These are phyloP conservation scores for Penicillium sp. DNA, from an alignment of 2,329 filamentous ascomycete genomes.

Conservation along the genomic window DNA sequence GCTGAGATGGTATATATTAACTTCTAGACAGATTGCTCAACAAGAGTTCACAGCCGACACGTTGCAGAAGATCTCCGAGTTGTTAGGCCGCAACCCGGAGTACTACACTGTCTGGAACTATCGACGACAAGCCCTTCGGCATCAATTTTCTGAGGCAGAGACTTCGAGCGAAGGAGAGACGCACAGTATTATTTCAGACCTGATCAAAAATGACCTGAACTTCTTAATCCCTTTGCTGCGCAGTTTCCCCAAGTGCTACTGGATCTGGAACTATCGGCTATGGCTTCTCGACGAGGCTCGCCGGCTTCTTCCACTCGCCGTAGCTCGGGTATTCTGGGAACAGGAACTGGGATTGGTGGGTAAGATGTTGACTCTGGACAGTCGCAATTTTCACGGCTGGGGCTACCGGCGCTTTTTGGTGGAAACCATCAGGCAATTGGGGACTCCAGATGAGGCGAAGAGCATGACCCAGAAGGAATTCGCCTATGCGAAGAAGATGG, in stretches of 20 bases:
- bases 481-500: conserved; percentile 86
- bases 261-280: conserved; percentile 95
- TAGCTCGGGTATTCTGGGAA: conserved; percentile 70
- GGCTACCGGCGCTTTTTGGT: conserved; percentile 81
- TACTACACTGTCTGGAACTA: conserved; percentile 52
- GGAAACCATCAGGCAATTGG: conserved; percentile 64
- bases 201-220: conserved; percentile 70
- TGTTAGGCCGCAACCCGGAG: conserved; percentile 47
- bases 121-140: conserved; percentile 66
- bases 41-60: conserved; percentile 44
- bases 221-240: conserved; percentile 83
- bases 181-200: conserved; percentile 46
- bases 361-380: conserved; percentile 85
- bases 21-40: conserved; percentile 33
- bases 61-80: conserved; percentile 43
- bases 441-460: conserved; percentile 35
- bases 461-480: conserved; percentile 80
- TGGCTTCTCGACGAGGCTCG: conserved; percentile 79
- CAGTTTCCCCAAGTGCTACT: conserved; percentile 94
- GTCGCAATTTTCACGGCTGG: conserved; percentile 96
- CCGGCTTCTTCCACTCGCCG: conserved; percentile 54
- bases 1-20: conserved; percentile 8
- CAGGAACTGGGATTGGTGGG: conserved; percentile 77
- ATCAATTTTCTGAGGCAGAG: conserved; percentile 50
- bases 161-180: conserved; percentile 30